phyloP scores from a whole-genome alignment of 805 yeast genomes.

The Ogataea polymorpha region DNA sequence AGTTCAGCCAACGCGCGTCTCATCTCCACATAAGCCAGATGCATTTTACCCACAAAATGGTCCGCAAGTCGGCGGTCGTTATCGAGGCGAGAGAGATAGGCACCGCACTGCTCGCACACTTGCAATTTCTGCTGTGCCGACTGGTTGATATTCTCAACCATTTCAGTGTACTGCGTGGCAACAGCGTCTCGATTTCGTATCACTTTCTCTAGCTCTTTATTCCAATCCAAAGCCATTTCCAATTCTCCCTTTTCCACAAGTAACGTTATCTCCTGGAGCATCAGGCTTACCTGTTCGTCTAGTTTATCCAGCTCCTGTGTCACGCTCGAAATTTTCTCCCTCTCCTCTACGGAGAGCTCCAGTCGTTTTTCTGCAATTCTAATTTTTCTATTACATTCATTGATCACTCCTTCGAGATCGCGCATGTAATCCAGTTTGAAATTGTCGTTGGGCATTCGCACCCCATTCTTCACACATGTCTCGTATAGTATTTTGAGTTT shows the following conservation, averaged over 20 bases:
- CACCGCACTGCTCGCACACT: slow-evolving; percentile 88
- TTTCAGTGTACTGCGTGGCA: slow-evolving; percentile 53
- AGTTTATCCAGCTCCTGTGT: slow-evolving; percentile 55
- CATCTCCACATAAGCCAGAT: slow-evolving; percentile 77
- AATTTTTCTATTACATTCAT: slow-evolving; percentile 65
- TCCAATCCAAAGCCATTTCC: slow-evolving; percentile 48
- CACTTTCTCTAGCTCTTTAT: slow-evolving; percentile 42
- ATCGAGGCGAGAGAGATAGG: slow-evolving; percentile 79
- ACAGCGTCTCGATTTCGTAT: slow-evolving; percentile 47
- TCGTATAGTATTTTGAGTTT: slow-evolving; percentile 72
- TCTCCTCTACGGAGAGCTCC: slow-evolving; percentile 67
- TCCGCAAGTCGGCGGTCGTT: slow-evolving; percentile 86
- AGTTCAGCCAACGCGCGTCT: slow-evolving; percentile 50
- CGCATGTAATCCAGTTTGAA: slow-evolving; percentile 48
- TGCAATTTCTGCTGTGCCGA: slow-evolving; percentile 87
- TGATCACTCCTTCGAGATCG: slow-evolving; percentile 49
- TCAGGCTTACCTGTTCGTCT: slow-evolving; percentile 62
- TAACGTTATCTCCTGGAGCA: slow-evolving; percentile 61
- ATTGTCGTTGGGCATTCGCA: slow-evolving; percentile 35
- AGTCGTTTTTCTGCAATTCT: slow-evolving; percentile 59
- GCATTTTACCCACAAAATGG: slow-evolving; percentile 86
- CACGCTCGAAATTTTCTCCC: slow-evolving; percentile 24
- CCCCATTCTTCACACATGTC: slow-evolving; percentile 37
- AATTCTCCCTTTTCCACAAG: slow-evolving; percentile 49
- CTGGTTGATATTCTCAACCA: slow-evolving; percentile 74